Evolutionary conservation across 176 grass and related monocot genomes (phyloP).

Genomic region (Triticum dicoccoides): DNA sequence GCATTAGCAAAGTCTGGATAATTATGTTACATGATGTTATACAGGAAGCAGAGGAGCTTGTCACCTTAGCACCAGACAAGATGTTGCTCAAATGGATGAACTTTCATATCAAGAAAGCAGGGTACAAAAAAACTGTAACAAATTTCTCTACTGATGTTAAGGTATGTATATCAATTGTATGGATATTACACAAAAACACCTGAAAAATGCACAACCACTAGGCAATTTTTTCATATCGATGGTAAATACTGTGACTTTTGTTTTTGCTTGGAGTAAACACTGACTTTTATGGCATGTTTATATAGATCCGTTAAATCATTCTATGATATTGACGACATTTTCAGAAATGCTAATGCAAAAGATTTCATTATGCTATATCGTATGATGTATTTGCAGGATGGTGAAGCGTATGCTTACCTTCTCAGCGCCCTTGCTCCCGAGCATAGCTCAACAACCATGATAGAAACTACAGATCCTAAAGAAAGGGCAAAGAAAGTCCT

Average conservation of each 20-base stretch:
- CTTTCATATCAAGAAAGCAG: constrained; percentile 97
- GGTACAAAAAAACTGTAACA: constrained; percentile 91
- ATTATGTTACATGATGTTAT: constrained; percentile 35
- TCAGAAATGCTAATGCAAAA: not conserved
- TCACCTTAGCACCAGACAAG: constrained; percentile 87
- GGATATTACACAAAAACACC: not conserved
- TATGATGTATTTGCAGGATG: constrained; percentile 60
- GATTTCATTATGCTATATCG: constrained; percentile 11
- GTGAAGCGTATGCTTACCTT: constrained; percentile 97
- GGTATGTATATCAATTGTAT: constrained; percentile 36
- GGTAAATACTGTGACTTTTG: not conserved
- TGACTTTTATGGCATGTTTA: not conserved
- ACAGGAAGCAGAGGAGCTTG: constrained; percentile 82
- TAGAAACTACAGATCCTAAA: constrained; percentile 77
- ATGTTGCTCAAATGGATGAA: constrained; percentile 99
- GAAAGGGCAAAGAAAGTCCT: constrained; percentile 92
- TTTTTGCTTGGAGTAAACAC: not conserved
- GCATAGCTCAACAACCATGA: constrained; percentile 50
- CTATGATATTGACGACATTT: not conserved
- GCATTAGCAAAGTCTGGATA: not conserved
- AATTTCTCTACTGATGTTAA: constrained; percentile 99
- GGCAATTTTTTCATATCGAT: not conserved
- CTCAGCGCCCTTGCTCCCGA: constrained; percentile 91
- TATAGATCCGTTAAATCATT: constrained; percentile 3
- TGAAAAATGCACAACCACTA: not conserved